phyloP scores from a whole-genome alignment of 1,284 basidiomycete species.

The Golubevia sp. region DNA sequence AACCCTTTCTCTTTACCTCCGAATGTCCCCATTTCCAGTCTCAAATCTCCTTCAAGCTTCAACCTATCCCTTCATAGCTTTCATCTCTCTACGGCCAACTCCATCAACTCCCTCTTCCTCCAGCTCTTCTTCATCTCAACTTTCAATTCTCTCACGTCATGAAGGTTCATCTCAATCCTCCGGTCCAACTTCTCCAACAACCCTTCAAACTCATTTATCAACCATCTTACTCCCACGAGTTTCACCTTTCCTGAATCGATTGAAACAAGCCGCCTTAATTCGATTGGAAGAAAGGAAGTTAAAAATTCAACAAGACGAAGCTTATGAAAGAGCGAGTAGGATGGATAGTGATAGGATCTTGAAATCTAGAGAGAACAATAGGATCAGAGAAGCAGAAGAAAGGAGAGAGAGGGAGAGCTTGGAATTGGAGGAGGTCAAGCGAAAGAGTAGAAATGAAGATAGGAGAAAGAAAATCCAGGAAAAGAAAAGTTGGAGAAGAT shows the following conservation, averaged over 20 bases:
- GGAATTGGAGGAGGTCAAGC: conserved; percentile 23
- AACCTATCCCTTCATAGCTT: conserved; percentile 49
- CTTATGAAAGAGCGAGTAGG: conserved; percentile 17
- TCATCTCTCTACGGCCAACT: conserved; percentile 46
- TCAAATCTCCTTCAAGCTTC: conserved; percentile 38
- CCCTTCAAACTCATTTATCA: too few species aligned
- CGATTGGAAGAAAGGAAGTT: conserved; percentile 39
- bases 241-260: conserved; percentile 24
- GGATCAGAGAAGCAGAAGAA: background rate
- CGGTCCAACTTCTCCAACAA: too few species aligned
- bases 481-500: conserved; percentile 14
- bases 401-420: background rate
- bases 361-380: too few species aligned
- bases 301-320: conserved; percentile 40
- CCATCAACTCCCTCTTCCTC: conserved; percentile 15
- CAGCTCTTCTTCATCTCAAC: conserved; percentile 16
- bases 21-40: conserved; percentile 10
- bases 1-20: too few species aligned
- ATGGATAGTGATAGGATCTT: too few species aligned
- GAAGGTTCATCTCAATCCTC: conserved; percentile 35
- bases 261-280: conserved; percentile 29
- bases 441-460: conserved; percentile 33
- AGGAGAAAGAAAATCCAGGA: conserved; percentile 30
- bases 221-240: conserved; percentile 37
- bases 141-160: conserved; percentile 39